phyloP scores from a whole-genome alignment of 345 rosid species.

The Hypericum androsaemum region DNA sequence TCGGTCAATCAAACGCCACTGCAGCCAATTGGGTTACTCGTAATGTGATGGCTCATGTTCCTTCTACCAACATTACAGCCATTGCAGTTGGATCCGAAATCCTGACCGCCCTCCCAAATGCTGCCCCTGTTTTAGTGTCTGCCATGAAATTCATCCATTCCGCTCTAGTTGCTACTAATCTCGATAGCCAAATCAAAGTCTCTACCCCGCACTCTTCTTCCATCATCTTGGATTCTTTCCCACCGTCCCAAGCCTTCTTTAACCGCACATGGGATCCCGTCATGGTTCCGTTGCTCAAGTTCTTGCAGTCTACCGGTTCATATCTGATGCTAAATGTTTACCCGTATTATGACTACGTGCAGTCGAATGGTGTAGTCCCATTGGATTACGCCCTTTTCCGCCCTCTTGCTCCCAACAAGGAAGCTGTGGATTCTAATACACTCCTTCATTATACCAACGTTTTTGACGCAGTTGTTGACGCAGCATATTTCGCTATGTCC shows the following conservation, averaged over 20 bases:
- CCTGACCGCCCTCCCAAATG: conserved; percentile 58
- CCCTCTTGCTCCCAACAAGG: conserved; percentile 83
- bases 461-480: conserved; percentile 87
- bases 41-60: conserved; percentile 71
- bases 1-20: conserved; percentile 93
- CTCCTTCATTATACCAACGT: conserved; percentile 89
- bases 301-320: conserved; percentile 69
- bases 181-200: conserved; percentile 75
- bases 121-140: conserved; percentile 69
- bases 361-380: conserved; percentile 62
- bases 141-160: conserved; percentile 78
- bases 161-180: conserved; percentile 85
- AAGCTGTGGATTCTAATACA: conserved; percentile 94
- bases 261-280: conserved; percentile 83
- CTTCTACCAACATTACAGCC: conserved; percentile 84
- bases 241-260: conserved; percentile 99
- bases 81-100: conserved; percentile 91
- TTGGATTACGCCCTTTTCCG: conserved; percentile 89
- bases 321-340: conserved; percentile 84
- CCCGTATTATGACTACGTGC: conserved; percentile 79
- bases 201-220: conserved; percentile 84
- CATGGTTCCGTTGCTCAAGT: conserved; percentile 82
- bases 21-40: conserved; percentile 96
- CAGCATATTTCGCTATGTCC: conserved; percentile 84
- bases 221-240: conserved; percentile 88